Percentiles rank a stretch among this genome's conserved stretches.
These are phyloP conservation scores for Malus asiatica DNA, from an alignment of 306 rosid genomes.

Conservation along the genomic window DNA sequence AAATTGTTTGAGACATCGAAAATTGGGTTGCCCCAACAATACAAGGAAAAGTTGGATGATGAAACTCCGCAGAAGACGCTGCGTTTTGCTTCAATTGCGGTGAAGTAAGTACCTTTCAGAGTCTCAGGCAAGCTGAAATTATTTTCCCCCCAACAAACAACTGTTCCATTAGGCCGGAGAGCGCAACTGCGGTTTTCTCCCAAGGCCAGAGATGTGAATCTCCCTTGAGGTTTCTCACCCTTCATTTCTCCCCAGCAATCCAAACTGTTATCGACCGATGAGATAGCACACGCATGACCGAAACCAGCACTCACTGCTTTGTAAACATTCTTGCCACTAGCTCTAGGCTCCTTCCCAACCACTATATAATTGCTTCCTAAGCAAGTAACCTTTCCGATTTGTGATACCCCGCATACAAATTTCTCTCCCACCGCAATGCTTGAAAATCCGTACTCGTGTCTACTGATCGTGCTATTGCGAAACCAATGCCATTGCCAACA, in stretches of 20 bases:
- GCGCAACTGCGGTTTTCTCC: slow-evolving; percentile 70
- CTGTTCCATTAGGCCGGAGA: slow-evolving; percentile 23
- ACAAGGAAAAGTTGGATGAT: slow-evolving; percentile 30
- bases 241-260: slow-evolving; percentile 56
- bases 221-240: slow-evolving; percentile 34
- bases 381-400: slow-evolving; percentile 33
- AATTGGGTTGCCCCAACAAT: slow-evolving; percentile 61
- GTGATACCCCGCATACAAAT: slow-evolving; percentile 53
- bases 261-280: slow-evolving; percentile 18
- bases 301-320: slow-evolving; percentile 42
- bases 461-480: neutral
- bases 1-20: slow-evolving; percentile 21
- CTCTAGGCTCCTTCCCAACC: neutral
- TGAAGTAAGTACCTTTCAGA: slow-evolving; percentile 27
- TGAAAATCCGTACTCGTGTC: slow-evolving; percentile 9
- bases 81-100: slow-evolving; percentile 46
- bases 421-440: slow-evolving; percentile 56
- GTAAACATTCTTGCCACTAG: slow-evolving; percentile 11
- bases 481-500: slow-evolving; percentile 69
- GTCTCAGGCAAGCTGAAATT: slow-evolving; percentile 44
- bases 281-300: slow-evolving; percentile 60
- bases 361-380: slow-evolving; percentile 17
- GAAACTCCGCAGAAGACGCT: slow-evolving; percentile 62
- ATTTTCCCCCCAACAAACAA: slow-evolving; percentile 69
- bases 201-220: slow-evolving; percentile 58